Conservation (phyloP, 257 asterid species). For the Eucommia ulmoides region DNA sequence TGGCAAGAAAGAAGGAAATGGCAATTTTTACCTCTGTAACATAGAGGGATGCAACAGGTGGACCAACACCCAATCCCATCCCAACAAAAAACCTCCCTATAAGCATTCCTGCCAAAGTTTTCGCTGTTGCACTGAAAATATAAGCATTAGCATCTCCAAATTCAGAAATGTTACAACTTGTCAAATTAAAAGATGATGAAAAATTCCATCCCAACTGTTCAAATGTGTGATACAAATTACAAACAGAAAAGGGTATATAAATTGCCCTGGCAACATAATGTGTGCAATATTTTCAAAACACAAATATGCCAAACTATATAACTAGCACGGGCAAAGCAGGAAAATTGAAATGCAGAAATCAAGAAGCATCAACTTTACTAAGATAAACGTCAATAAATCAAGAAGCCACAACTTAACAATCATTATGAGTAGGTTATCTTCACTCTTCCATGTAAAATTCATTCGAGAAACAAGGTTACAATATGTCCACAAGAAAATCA, state of each 20-base stretch:
- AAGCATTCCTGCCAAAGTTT: constrained; percentile 66
- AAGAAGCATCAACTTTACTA: no score
- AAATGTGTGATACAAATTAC: background rate
- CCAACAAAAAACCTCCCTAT: constrained; percentile 81
- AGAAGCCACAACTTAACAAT: no score
- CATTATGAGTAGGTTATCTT: no score
- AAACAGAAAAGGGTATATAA: background rate
- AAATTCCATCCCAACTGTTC: background rate
- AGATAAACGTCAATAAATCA: no score
- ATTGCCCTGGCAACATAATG: background rate
- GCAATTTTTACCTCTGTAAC: constrained; percentile 81
- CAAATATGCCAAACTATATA: background rate
- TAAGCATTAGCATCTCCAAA: constrained; percentile 13
- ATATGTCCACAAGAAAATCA: no score
- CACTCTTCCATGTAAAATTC: no score
- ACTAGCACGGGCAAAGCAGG: no score
- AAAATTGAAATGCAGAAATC: no score
- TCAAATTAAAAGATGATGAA: background rate
- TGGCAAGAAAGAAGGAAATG: no score
- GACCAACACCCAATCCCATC: constrained; percentile 80
- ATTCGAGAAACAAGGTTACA: no score
- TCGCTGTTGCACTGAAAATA: constrained; percentile 62
- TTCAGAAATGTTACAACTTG: background rate
- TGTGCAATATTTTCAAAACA: no score
- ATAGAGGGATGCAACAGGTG: constrained; percentile 86